Evolutionary conservation across 2,329 filamentous ascomycete species (phyloP), one percentile per base, ranked within the genome.

Genomic region (Penicillium sp.): DNA sequence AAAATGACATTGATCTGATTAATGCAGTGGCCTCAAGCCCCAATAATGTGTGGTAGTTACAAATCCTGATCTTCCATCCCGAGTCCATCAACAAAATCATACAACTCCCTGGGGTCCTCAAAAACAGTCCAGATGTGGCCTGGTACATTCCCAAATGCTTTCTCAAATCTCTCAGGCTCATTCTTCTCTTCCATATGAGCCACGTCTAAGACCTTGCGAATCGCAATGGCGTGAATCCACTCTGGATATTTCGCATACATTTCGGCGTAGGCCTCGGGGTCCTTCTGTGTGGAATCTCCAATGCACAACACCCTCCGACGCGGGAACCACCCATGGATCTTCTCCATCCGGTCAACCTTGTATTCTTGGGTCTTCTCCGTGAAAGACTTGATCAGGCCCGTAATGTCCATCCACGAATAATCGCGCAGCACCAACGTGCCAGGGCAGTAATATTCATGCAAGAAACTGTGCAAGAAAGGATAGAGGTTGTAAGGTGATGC

Each of bases 401-500:
- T 83, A 1, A 97, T 77, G 46, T 90, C 92, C 82, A 90, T 88
- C 89, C 90, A 96, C 51, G 86, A 90, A 8, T 88, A 86, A 65
- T 97, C 91, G 38, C 93, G 87, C 6, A 97, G 82, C 34, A 97
- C 84, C 58, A 97, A 81, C 22, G 90, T 90, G 10, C 93, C 93
- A 3, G 81, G 82, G 0, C 88, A 89, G 68, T 87, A 97, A 72
- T 88, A 76, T 1, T 79, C 70, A 50, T 86, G 76, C 34, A 91
- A 81, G 74, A 97, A 97, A 1, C 80, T 72, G 52, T 83, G 86
- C 22, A 97, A 81, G 73, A 97, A 94, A 0, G 90, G 88, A 68
- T 97, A 97, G 9, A 97, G 83, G 64, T 95, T 96, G 78, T 97
- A 97, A 0, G 93, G 93, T 0, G 92, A 96, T 0, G 93, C 92